Conservation (phyloP, 208 protist species). For the Vickermania spadyakhi region DNA sequence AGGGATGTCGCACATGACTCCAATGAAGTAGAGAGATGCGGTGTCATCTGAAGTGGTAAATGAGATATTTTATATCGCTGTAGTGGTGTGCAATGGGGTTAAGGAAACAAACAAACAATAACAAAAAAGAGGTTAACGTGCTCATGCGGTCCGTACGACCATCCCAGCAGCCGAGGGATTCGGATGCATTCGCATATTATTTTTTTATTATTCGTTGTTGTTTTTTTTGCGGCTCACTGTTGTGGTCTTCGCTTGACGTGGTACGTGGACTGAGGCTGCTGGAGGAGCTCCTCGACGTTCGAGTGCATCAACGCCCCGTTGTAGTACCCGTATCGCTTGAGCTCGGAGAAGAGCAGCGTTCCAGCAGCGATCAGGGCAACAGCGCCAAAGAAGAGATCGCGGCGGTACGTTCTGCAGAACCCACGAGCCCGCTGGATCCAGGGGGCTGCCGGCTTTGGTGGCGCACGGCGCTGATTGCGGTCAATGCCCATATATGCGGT, state of each 20-base stretch:
- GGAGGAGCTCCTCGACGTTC: not conserved
- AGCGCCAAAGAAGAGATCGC: slow-evolving; percentile 47
- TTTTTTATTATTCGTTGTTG: no score
- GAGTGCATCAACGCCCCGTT: not conserved
- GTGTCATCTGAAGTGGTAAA: no score
- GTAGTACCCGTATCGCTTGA: slow-evolving; percentile 45
- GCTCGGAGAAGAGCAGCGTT: slow-evolving; percentile 31
- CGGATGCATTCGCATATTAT: no score
- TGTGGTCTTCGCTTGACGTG: not conserved
- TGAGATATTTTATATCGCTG: no score
- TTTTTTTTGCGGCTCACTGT: no score
- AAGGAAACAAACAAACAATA: no score
- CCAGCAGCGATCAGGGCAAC: slow-evolving; percentile 39
- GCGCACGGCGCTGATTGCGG: not conserved
- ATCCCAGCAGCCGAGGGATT: no score
- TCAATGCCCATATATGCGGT: not conserved
- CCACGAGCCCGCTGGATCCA: slow-evolving; percentile 16
- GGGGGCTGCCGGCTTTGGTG: not conserved
- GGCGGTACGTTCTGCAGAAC: slow-evolving; percentile 26
- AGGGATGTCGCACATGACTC: no score
- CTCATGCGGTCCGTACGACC: no score
- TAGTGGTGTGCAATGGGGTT: no score
- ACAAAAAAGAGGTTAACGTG: no score
- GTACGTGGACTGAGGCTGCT: not conserved
- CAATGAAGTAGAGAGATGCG: no score